These are phyloP conservation scores for Flaveria bidentis DNA, from an alignment of 129 eudicot genomes.

Conservation along the genomic window DNA sequence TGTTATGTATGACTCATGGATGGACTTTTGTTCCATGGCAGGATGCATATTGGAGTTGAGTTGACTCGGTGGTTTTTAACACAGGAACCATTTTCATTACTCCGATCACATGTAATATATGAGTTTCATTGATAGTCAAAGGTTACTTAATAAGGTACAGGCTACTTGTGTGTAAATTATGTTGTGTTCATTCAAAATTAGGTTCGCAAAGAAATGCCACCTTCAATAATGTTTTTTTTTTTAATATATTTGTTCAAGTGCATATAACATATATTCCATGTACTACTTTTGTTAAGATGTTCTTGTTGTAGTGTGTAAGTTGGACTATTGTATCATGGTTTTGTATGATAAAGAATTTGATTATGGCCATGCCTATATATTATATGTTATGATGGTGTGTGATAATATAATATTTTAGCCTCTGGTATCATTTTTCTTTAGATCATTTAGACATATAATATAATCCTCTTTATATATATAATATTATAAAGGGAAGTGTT, in stretches of 20 bases:
- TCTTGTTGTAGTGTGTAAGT: background rate
- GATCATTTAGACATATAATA: no score
- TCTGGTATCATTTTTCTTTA: no score
- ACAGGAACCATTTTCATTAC: background rate
- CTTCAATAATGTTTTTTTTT: no score
- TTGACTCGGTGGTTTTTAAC: background rate
- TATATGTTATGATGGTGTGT: background rate
- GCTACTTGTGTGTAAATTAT: constrained; percentile 28
- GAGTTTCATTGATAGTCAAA: background rate
- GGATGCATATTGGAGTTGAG: constrained; percentile 24
- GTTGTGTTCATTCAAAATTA: constrained; percentile 26
- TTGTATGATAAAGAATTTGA: background rate
- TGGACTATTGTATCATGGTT: background rate
- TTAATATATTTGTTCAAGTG: background rate
- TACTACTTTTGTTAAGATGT: background rate
- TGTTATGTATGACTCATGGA: background rate
- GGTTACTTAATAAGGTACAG: background rate
- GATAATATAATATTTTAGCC: background rate
- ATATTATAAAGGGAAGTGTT: no score
- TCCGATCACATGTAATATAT: background rate
- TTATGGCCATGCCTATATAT: background rate
- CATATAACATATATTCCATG: constrained; percentile 12
- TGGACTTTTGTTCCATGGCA: constrained; percentile 17
- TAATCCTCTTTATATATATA: no score
- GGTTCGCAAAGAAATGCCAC: constrained; percentile 11